phyloP scores from a whole-genome alignment of 2,329 filamentous ascomycete species.

The Colletotrichum abscissum region DNA sequence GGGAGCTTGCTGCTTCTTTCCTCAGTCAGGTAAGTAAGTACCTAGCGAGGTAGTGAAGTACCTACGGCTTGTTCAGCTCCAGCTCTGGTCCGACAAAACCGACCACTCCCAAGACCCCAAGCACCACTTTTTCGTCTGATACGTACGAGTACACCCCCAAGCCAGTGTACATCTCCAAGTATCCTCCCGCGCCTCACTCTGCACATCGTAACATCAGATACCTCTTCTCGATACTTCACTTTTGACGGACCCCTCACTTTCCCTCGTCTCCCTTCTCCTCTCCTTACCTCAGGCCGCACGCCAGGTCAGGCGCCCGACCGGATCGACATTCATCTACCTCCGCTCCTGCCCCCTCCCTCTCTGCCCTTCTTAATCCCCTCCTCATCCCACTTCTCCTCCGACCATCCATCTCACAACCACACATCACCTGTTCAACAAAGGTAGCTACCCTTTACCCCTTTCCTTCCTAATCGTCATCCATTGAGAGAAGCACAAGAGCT shows the following conservation, averaged over 20 bases:
- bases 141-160: background rate
- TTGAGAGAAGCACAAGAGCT: background rate
- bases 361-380: slow-evolving; percentile 29
- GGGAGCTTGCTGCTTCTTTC: background rate
- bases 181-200: background rate
- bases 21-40: background rate
- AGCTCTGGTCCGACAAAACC: background rate
- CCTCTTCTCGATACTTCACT: background rate
- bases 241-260: background rate
- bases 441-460: slow-evolving; percentile 10
- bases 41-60: too few species aligned
- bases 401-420: slow-evolving; percentile 11
- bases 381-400: slow-evolving; percentile 25
- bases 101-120: background rate
- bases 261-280: slow-evolving; percentile 4
- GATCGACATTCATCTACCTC: slow-evolving; percentile 30
- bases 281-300: slow-evolving; percentile 15
- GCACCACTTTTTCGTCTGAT: background rate
- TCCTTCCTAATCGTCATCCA: background rate
- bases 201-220: background rate
- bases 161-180: background rate
- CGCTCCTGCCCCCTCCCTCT: background rate
- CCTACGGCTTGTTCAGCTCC: background rate
- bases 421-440: slow-evolving; percentile 25
- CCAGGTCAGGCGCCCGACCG: slow-evolving; percentile 24